phyloP scores from a whole-genome alignment of 139 green algal species.

The Volvox africanus region DNA sequence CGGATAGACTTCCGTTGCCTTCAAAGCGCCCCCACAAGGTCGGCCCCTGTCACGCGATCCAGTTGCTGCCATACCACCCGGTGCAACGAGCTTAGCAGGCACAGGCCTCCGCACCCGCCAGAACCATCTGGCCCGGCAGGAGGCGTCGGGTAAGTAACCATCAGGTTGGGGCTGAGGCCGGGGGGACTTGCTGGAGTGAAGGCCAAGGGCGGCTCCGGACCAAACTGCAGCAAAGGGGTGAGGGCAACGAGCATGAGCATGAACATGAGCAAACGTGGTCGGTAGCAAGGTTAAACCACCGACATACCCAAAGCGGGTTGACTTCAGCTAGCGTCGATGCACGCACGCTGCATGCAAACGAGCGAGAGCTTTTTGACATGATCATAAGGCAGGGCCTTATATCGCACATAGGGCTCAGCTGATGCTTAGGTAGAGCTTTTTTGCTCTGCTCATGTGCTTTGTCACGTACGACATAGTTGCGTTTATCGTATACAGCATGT shows the following conservation, averaged over 20 bases:
- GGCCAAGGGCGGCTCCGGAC: not conserved
- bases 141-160: not conserved
- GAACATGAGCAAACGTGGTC: not conserved
- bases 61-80: not conserved
- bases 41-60: not conserved
- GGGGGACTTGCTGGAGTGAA: not conserved
- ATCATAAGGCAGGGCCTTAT: not conserved
- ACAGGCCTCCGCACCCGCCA: not conserved
- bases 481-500: too few relatives aligned
- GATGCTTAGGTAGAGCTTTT: not conserved
- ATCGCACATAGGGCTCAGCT: not conserved
- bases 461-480: too few relatives aligned
- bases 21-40: constrained; percentile 14
- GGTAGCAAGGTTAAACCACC: too few relatives aligned
- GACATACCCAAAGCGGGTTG: too few relatives aligned
- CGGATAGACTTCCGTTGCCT: too few relatives aligned
- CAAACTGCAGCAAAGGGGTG: not conserved
- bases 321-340: too few relatives aligned
- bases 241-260: not conserved
- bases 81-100: not conserved
- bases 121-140: not conserved
- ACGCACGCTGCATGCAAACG: not conserved
- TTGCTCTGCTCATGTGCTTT: too few relatives aligned
- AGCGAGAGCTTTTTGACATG: too few relatives aligned
- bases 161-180: not conserved